Evolutionary conservation across 2,329 filamentous ascomycete species (phyloP), one percentile per base, ranked within the genome.

Genomic region (Didymella keratinophila): DNA sequence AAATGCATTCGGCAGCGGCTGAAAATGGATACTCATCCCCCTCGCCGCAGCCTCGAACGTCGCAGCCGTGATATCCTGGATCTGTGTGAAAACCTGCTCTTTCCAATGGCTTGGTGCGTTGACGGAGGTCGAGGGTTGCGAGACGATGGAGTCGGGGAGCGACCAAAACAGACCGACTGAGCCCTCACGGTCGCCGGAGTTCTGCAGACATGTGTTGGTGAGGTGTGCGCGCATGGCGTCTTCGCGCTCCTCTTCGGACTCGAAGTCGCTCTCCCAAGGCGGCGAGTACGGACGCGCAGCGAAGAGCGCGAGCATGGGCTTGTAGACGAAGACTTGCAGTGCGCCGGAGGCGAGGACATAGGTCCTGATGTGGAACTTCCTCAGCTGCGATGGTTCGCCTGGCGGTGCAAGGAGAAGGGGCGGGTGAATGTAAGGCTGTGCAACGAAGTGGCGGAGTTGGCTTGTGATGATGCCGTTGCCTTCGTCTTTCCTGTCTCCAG

Each of bases 181-280:
- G 50, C 87, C 88, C 63, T 87, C 85, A 59, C 85, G 70, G 57
- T 83, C 76, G 43, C 75, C 69, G 21, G 73, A 71, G 28, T 85
- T 84, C 75, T 98, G 95, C 1, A 97, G 86, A 75, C 95, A 99
- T 2, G 95, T 98, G 76, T 99, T 99, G 43, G 95, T 99, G 3
- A 99, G 84, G 73, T 97, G 95, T 0, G 88, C 84, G 48, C 87
- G 86, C 6, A 97, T 85, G 7, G 79, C 78, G 55, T 76, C 75
- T 10, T 74, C 68, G 9, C 67, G 65, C 5, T 70, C 54, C 2
- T 42, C 30, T 0, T 43, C 44, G 32, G 16, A 62, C 14, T 70
- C 69, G 10, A 67, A 52, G 18, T 53, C 58, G 11, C 49, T 44
- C 7, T 71, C 65, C 78, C 83, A 84, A 0, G 93, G 94, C 0